Evolutionary conservation across 768 basidiomycete genomes (phyloP).

Genomic region (Kwoniella europaea): DNA sequence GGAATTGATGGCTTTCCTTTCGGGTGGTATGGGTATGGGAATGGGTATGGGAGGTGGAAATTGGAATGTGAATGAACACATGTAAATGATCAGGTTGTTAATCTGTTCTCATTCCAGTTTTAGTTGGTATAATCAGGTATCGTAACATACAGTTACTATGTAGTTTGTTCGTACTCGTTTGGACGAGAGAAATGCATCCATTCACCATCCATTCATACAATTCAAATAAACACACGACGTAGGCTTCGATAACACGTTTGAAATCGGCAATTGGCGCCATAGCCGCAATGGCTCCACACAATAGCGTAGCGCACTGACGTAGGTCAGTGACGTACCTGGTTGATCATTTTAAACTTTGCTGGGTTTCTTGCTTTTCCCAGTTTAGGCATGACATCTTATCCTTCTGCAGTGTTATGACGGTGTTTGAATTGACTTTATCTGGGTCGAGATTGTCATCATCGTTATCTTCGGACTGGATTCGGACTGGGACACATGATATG

Average conservation of each 20-base stretch:
- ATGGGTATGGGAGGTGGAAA: constrained; percentile 8
- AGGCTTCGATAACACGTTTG: no score
- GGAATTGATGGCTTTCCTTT: constrained; percentile 46
- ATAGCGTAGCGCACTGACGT: background rate
- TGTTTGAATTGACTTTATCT: background rate
- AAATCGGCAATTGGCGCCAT: background rate
- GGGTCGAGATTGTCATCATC: background rate
- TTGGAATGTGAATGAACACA: background rate
- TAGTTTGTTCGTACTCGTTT: no score
- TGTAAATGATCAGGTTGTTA: background rate
- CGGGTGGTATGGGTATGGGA: constrained; percentile 18
- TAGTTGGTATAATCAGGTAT: no score
- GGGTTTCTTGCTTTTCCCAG: background rate
- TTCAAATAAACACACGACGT: no score
- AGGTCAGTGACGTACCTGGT: background rate
- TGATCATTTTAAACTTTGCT: background rate
- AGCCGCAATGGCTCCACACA: background rate
- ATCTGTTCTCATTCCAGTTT: no score
- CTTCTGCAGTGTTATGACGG: background rate
- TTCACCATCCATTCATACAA: no score
- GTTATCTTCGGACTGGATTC: background rate
- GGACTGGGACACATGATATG: background rate
- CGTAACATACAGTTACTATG: no score
- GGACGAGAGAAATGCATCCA: no score
- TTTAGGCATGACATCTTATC: background rate